Evolutionary conservation across 2,329 filamentous ascomycete genomes (phyloP).

Genomic region (Exophiala mesophila): DNA sequence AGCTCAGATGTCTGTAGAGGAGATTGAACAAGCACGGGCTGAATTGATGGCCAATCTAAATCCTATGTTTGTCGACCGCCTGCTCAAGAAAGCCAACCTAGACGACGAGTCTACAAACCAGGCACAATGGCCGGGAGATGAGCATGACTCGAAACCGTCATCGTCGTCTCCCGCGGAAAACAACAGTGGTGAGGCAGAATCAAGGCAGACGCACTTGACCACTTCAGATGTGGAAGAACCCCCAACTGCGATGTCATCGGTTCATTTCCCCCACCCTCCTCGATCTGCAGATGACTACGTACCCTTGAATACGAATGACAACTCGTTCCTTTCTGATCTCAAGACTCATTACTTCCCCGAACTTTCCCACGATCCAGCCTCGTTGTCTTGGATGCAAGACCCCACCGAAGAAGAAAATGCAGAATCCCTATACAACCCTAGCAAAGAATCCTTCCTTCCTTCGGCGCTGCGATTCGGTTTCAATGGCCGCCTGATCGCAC

Average conservation of each 20-base stretch:
- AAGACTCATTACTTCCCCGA: constrained; percentile 92
- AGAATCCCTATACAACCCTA: constrained; percentile 74
- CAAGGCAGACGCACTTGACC: neutral
- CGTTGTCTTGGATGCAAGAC: constrained; percentile 85
- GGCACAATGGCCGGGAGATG: constrained; percentile 12
- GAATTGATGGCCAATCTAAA: constrained; percentile 78
- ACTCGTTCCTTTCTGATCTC: constrained; percentile 75
- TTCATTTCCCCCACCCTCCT: constrained; percentile 44
- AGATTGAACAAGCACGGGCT: constrained; percentile 73
- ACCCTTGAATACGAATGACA: constrained; percentile 76
- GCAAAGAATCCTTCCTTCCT: constrained; percentile 56
- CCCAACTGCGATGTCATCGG: constrained; percentile 32
- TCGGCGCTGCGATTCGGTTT: constrained; percentile 86
- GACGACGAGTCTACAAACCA: constrained; percentile 47
- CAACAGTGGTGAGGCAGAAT: constrained; percentile 15
- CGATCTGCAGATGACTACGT: constrained; percentile 49
- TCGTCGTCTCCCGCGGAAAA: neutral
- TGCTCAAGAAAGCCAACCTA: constrained; percentile 72
- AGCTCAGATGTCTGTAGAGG: constrained; percentile 70
- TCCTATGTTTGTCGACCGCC: constrained; percentile 67
- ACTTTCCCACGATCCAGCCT: constrained; percentile 76
- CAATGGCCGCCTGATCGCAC: constrained; percentile 71
- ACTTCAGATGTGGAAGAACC: constrained; percentile 7
- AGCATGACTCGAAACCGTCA: neutral
- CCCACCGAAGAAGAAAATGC: constrained; percentile 59